A percentile compares a stretch with the other conserved stretches of the same genome.
These are phyloP conservation scores for Solanum aculeatissimum DNA, from an alignment of 305 asterid genomes.

Conservation along the genomic window DNA sequence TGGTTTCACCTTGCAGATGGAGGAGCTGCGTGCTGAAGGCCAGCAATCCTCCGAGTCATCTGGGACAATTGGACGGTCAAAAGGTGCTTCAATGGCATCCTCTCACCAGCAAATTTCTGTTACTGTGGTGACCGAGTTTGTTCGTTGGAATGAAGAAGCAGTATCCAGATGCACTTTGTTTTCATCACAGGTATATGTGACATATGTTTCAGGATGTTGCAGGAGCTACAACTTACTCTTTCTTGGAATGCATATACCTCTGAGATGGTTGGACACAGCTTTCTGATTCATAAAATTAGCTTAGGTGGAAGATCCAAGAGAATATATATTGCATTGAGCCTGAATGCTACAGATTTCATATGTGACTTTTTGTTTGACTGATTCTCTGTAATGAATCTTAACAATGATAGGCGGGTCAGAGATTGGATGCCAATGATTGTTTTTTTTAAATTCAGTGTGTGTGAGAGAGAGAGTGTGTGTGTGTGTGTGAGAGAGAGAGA, in stretches of 20 bases:
- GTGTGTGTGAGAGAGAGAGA: not conserved
- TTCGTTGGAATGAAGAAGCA: slow-evolving; percentile 99
- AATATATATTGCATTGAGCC: not conserved
- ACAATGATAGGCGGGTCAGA: not conserved
- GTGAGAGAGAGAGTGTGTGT: not conserved
- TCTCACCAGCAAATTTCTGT: slow-evolving; percentile 91
- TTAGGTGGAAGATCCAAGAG: not conserved
- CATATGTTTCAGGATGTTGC: not conserved
- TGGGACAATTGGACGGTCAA: slow-evolving; percentile 93
- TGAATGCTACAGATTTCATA: not conserved
- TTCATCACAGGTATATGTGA: slow-evolving; percentile 58
- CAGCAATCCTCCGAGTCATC: slow-evolving; percentile 67
- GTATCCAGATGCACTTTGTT: slow-evolving; percentile 74
- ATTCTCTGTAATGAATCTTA: not conserved
- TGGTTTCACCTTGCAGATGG: slow-evolving; percentile 53
- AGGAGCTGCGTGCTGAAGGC: slow-evolving; percentile 73
- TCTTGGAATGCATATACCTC: not conserved
- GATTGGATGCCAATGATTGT: not conserved
- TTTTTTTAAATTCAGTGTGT: not conserved
- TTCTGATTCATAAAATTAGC: not conserved
- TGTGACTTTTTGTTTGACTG: not conserved
- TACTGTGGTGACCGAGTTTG: slow-evolving; percentile 93
- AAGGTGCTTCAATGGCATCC: slow-evolving; percentile 81
- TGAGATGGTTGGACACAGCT: not conserved
- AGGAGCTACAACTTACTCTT: not conserved